A percentile compares a stretch with the other conserved stretches of the same genome.
phyloP scores from a whole-genome alignment of 495 filamentous ascomycete genomes.

The Glarea lozoyensis region DNA sequence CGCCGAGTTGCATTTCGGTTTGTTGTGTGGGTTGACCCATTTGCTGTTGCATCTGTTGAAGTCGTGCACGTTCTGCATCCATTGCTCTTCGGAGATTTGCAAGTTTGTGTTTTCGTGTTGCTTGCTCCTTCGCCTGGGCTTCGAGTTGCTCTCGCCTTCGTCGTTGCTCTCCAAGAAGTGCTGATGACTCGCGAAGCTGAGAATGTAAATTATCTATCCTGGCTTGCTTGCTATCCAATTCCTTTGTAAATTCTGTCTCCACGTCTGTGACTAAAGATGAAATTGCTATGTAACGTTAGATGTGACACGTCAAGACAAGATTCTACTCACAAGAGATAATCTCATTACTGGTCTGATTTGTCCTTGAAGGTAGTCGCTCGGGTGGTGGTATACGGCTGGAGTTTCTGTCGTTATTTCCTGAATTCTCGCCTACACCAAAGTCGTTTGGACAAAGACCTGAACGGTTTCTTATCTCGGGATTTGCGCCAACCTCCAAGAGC shows the following conservation, averaged over 20 bases:
- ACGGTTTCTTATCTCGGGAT: conserved; percentile 79
- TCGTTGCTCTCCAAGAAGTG: conserved; percentile 65
- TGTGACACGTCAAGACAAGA: too few relatives aligned
- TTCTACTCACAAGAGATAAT: conserved; percentile 56
- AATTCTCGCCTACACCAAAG: conserved; percentile 77
- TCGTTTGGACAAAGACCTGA: conserved; percentile 79
- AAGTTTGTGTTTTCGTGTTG: conserved; percentile 50
- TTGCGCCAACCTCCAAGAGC: conserved; percentile 84
- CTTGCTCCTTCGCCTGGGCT: conserved; percentile 45
- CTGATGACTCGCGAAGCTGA: conserved; percentile 70
- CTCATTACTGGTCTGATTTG: conserved; percentile 55
- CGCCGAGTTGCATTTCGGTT: conserved; percentile 31
- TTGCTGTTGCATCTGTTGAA: conserved; percentile 27
- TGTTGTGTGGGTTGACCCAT: conserved; percentile 25
- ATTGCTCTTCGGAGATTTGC: conserved; percentile 49
- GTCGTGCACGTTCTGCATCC: conserved; percentile 32
- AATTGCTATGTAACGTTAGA: conserved; percentile 45
- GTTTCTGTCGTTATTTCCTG: conserved; percentile 32
- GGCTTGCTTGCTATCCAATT: conserved; percentile 71
- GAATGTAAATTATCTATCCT: conserved; percentile 68
- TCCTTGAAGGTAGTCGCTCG: conserved; percentile 34
- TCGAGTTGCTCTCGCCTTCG: conserved; percentile 59
- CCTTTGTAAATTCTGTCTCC: conserved; percentile 63
- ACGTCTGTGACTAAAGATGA: conserved; percentile 65
- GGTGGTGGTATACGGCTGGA: background rate